phyloP scores from a whole-genome alignment of 2,329 filamentous ascomycete genomes.

The Cadophora sp. region DNA sequence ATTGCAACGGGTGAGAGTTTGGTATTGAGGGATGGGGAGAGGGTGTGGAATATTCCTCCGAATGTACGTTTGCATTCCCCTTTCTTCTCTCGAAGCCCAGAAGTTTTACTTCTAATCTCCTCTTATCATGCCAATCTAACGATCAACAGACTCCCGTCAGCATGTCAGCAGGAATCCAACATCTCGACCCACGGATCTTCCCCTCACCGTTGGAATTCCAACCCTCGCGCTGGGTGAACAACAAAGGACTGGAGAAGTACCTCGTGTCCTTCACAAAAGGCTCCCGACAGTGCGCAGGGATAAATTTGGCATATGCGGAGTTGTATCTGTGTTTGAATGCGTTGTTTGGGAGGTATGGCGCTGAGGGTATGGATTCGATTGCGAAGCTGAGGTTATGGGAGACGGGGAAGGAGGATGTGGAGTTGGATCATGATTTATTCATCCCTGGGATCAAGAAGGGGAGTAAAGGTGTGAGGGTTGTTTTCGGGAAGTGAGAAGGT shows the following conservation, averaged over 20 bases:
- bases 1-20: not conserved
- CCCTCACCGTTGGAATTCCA: not conserved
- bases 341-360: constrained; percentile 1
- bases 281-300: not conserved
- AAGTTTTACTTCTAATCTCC: too few species aligned
- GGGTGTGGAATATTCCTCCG: constrained; percentile 3
- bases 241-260: not conserved
- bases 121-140: not conserved
- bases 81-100: too few species aligned
- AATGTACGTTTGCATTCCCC: not conserved
- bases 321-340: not conserved
- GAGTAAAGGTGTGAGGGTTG: constrained; percentile 20
- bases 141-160: not conserved
- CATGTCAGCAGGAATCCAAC: not conserved
- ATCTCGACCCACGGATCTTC: not conserved
- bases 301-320: not conserved
- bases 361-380: not conserved
- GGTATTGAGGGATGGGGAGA: constrained; percentile 8
- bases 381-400: constrained; percentile 15
- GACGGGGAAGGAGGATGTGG: constrained; percentile 17
- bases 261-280: not conserved
- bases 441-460: constrained; percentile 1
- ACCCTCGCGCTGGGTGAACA: not conserved
- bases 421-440: constrained; percentile 18
- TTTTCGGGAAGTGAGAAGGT: constrained; percentile 7